Base-by-base conservation (phyloP, 371 early-diverging fungal genomes). In the Rhizopus microsporus region DNA sequence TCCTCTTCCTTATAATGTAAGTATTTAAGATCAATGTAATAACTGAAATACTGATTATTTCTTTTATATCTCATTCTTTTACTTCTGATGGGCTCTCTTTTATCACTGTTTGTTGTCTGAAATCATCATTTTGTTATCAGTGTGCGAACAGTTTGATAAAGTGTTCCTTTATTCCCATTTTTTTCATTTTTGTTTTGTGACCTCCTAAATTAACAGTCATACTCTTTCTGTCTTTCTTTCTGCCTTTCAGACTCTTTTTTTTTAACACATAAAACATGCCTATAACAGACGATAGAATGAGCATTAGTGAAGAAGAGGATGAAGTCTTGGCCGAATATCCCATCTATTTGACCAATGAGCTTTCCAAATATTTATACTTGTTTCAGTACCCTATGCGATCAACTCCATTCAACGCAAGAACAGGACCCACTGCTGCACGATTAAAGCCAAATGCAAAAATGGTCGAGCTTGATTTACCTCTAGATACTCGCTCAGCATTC, bases 401-500 rank as follows among this genome's bases (percentile, higher is more conserved):
- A 4, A 62, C 73, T 9, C 78, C 82, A 16, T 86, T 84, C 55
- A 62, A 45, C 8, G 63, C 61, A 32, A 74, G 52, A 12, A 75
- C 60, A 7, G 78, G 79, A 51, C 86, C 80, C 33, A 76, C 54
- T 51, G 84, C 78, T n/a, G 90, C 92, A 6, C 91, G 94, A 32
- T 72, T 93, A 63, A 95, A 94, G 71, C 92, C 92, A 0, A 77
- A 80, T 37, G 83, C 91, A 10, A 84, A 88, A 47, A 80, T 87
- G 63, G 83, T 95, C 29, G 93, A 96, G 69, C 62, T 94, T n/a
- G 94, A 94, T 62, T 64, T 94, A n/a, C 88, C 91, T 9, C 51
- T 96, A 4, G 87, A 93, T 51, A 89, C 89, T 15, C 71, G 72
- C 40, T 74, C 87, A 8, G 56, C 71, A 5, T 81, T 85, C 62